These are phyloP conservation scores for Houttuynia cordata DNA, from an alignment of 164 flowering plant genomes.

Conservation along the genomic window DNA sequence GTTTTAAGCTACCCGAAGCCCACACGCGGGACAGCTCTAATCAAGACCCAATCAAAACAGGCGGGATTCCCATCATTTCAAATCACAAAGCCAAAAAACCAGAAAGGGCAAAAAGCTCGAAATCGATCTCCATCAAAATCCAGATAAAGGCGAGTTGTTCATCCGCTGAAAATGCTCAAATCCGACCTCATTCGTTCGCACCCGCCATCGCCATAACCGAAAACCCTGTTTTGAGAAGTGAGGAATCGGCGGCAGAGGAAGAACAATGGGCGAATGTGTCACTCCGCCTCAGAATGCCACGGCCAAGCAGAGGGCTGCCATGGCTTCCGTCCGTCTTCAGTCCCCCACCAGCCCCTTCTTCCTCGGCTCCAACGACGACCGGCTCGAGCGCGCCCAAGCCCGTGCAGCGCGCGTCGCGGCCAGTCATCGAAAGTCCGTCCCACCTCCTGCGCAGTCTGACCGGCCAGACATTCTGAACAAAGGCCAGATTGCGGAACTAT, in stretches of 20 bases:
- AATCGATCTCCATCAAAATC: too few species aligned
- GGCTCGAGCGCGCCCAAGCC: constrained; percentile 81
- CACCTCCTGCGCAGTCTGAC: constrained; percentile 7
- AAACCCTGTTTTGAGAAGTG: neutral
- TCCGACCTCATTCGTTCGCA: too few species aligned
- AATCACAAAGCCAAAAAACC: too few species aligned
- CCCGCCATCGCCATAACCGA: too few species aligned
- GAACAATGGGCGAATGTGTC: constrained; percentile 2
- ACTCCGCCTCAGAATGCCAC: neutral
- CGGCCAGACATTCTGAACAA: constrained; percentile 31
- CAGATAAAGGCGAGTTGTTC: too few species aligned
- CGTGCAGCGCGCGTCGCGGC: constrained; percentile 92
- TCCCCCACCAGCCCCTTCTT: constrained; percentile 65
- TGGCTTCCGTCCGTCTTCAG: constrained; percentile 30
- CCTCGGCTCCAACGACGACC: constrained; percentile 77
- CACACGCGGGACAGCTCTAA: too few species aligned
- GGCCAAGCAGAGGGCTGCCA: constrained; percentile 32
- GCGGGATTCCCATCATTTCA: too few species aligned
- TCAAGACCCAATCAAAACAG: too few species aligned
- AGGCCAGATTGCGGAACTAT: constrained; percentile 64
- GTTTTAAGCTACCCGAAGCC: too few species aligned
- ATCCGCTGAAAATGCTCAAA: too few species aligned
- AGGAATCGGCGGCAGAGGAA: neutral
- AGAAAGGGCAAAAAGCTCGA: too few species aligned
- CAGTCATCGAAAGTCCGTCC: constrained; percentile 46